These are phyloP conservation scores for Platismatia glauca DNA, from an alignment of 495 filamentous ascomycete genomes.

Conservation along the genomic window DNA sequence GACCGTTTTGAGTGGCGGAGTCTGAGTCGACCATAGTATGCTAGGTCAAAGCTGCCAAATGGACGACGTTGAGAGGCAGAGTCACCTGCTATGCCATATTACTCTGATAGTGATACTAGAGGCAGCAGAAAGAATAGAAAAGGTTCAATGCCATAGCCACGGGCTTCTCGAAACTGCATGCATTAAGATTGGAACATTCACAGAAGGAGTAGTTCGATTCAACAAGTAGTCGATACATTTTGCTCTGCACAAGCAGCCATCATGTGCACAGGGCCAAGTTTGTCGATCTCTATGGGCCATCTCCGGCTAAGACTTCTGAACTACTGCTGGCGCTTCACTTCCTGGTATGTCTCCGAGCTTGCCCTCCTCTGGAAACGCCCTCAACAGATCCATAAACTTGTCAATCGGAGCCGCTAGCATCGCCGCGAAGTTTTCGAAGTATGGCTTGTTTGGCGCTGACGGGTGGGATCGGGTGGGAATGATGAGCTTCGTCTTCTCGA, in stretches of 20 bases:
- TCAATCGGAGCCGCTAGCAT: slow-evolving; percentile 45
- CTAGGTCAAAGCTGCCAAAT: too few species aligned
- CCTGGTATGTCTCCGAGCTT: neutral
- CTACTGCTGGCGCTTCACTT: neutral
- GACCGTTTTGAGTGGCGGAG: too few species aligned
- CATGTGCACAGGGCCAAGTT: neutral
- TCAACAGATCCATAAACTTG: slow-evolving; percentile 40
- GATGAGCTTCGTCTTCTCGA: slow-evolving; percentile 22
- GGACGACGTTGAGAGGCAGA: too few species aligned
- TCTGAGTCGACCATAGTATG: too few species aligned
- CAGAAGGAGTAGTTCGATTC: neutral
- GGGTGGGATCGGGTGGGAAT: slow-evolving; percentile 29
- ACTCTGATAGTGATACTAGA: neutral
- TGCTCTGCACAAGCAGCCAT: neutral
- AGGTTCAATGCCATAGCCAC: neutral
- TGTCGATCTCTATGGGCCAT: neutral
- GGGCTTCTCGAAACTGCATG: neutral
- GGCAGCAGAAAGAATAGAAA: neutral
- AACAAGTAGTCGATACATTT: neutral
- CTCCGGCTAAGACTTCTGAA: neutral
- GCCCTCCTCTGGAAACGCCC: slow-evolving; percentile 33
- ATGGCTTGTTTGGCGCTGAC: slow-evolving; percentile 39
- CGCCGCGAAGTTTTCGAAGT: slow-evolving; percentile 42
- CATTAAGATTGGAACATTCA: neutral
- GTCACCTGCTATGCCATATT: too few species aligned